Conservation (phyloP, 2,329 filamentous ascomycete species). For the Aspergillus ustus region DNA sequence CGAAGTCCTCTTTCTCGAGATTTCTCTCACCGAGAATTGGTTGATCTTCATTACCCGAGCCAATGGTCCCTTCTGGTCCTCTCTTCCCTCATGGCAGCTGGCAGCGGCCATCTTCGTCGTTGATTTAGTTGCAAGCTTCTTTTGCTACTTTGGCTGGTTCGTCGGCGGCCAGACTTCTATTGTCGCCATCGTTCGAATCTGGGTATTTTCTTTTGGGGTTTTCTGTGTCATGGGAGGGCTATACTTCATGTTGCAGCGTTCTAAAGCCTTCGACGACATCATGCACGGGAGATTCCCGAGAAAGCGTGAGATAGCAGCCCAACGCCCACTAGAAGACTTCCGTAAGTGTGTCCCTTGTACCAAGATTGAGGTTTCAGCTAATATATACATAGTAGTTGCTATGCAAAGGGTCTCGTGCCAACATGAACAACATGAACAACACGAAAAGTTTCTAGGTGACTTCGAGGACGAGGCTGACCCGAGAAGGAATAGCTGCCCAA, state of each 20-base stretch:
- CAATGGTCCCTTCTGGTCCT: constrained; percentile 91
- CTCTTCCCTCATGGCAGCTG: constrained; percentile 79
- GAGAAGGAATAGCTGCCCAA: not conserved
- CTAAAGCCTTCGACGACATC: constrained; percentile 81
- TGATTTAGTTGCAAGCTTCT: constrained; percentile 82
- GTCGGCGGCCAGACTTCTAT: constrained; percentile 72
- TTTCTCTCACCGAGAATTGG: constrained; percentile 93
- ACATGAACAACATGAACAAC: constrained; percentile 57
- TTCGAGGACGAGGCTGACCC: constrained; percentile 9
- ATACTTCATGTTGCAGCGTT: constrained; percentile 83
- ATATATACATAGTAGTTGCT: constrained; percentile 71
- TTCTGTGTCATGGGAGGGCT: constrained; percentile 81
- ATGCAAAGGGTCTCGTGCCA: constrained; percentile 89
- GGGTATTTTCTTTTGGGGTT: constrained; percentile 88
- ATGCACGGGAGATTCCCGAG: constrained; percentile 90
- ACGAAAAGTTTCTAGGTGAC: constrained; percentile 62
- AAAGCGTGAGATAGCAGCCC: constrained; percentile 64
- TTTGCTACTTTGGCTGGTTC: constrained; percentile 86
- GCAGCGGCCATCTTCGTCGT: constrained; percentile 55
- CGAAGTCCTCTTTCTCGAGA: constrained; percentile 84
- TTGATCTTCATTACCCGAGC: constrained; percentile 95
- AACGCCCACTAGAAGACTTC: constrained; percentile 85
- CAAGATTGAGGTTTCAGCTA: constrained; percentile 46
- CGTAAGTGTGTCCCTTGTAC: constrained; percentile 60
- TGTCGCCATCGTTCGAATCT: constrained; percentile 83